Base-by-base conservation (phyloP, 306 rosid species). In the Trifolium subterraneum region DNA sequence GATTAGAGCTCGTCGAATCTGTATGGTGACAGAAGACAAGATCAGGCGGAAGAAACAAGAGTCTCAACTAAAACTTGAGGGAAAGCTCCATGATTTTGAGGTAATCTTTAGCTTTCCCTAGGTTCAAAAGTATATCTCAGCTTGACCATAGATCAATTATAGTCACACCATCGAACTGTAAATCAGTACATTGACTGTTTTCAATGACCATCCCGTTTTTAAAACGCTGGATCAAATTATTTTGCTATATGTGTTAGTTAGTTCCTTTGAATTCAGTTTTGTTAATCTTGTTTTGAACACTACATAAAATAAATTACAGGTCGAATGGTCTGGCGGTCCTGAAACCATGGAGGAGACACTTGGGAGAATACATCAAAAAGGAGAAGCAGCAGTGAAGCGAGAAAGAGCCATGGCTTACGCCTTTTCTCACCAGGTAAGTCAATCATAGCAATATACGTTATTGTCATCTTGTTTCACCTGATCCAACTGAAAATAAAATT, bases 381-480 rank as follows among this genome's bases (percentile, higher is more conserved):
- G 88, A 84, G 99, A 90, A 81, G 99, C 99, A 56, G 82, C 99
- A 22, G 93, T 92, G 19, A 94, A 90, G 83, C 89, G 99, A 6
- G 99, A 94, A 86, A 84, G 97, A 35, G 79, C 95, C 48, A 84
- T 94, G 99, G 99, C 99, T 71, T 94, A 94, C 72, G 97, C 99
- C n/a, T 94, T 94, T 83, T 90, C 97, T 74, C 99, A 94, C 83
- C 99, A 92, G 94, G 99, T 94, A 82, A 36, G 79, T 65, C 70
- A 33, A 38, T 75, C 50, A 62, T 70, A 54, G 14, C 47, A 41
- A 18, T 78, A 18, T 78, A 64, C 65, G 62, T 27, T 48, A 14
- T 55, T 47, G 3, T 42, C 41, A 3, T 36, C 64, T 81, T 64
- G 35, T 62, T 65, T 71, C 66, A 31, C 47, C 20, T 35, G 52